Percentiles rank a stretch among this genome's conserved stretches.
Conservation (phyloP, 108 stramenopile genomes). For the Bacterosira constricta region DNA sequence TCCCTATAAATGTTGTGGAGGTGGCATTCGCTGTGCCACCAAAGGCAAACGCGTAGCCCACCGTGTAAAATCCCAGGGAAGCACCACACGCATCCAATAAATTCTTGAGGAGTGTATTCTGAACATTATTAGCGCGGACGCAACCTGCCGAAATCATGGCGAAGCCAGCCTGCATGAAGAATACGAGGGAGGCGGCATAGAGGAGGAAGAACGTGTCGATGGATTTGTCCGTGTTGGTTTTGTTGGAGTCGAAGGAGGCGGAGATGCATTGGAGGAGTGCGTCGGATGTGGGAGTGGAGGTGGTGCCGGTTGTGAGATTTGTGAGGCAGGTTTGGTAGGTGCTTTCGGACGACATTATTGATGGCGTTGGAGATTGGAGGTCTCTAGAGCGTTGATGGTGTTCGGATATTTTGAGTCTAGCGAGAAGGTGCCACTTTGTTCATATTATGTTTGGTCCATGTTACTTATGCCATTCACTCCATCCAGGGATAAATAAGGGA, state of each 20-base stretch:
- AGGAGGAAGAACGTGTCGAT: conserved; percentile 67
- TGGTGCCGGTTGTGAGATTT: neutral
- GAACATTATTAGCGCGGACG: conserved; percentile 84
- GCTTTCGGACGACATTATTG: neutral
- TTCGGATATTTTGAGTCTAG: no score
- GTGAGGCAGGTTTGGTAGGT: conserved; percentile 4
- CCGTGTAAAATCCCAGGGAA: conserved; percentile 72
- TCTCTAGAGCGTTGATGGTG: no score
- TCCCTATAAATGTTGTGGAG: conserved; percentile 65
- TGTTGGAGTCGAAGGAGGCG: neutral
- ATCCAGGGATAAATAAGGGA: neutral
- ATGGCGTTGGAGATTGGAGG: no score
- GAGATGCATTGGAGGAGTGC: conserved; percentile 45
- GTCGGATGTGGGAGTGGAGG: neutral
- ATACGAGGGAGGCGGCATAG: conserved; percentile 70
- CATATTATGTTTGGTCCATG: no score
- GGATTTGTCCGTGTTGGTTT: conserved; percentile 3
- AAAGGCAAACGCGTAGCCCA: conserved; percentile 86
- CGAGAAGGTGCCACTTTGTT: no score
- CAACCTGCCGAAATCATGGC: conserved; percentile 85
- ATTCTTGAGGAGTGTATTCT: conserved; percentile 92
- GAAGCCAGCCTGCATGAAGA: conserved; percentile 89
- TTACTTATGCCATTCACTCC: no score
- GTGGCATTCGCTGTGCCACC: conserved; percentile 53
- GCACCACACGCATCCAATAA: conserved; percentile 83